phyloP scores from a whole-genome alignment of 176 grass and related monocot genomes.

The Bonia amplexicaulis region DNA sequence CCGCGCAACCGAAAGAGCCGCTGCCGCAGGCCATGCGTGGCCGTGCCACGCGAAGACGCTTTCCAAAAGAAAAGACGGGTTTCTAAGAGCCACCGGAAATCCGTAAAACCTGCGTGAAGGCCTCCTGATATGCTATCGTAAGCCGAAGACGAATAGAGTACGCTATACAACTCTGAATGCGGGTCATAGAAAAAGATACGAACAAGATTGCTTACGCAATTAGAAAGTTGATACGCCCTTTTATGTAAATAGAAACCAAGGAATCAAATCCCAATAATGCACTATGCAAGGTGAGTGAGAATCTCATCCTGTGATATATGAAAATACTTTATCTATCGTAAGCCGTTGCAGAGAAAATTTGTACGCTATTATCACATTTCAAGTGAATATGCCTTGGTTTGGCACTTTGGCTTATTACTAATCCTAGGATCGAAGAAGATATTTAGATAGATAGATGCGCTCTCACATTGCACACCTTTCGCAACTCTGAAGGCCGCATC shows the following conservation, averaged over 20 bases:
- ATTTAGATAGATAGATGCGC: not conserved
- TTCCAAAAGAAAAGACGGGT: not conserved
- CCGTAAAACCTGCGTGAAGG: not conserved
- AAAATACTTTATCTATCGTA: not conserved
- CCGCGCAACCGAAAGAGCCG: not conserved
- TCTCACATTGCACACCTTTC: not conserved
- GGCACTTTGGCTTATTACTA: not conserved
- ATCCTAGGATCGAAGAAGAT: not conserved
- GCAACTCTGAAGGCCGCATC: not conserved
- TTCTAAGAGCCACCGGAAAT: fast-evolving
- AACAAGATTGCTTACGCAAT: not conserved
- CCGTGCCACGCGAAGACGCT: not conserved
- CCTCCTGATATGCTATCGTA: fast-evolving
- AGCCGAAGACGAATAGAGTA: not conserved
- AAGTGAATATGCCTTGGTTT: slow-evolving; percentile 14
- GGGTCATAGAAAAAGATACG: not conserved
- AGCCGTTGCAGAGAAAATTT: not conserved
- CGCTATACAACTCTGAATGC: not conserved
- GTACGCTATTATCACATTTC: not conserved
- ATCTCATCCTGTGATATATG: not conserved
- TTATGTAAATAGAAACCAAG: not conserved
- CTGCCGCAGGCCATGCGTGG: not conserved
- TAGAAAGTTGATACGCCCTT: not conserved
- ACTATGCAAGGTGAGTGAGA: not conserved
- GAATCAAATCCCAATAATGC: slow-evolving; percentile 6